phyloP scores from a whole-genome alignment of 306 rosid genomes.

The Quercus robur region DNA sequence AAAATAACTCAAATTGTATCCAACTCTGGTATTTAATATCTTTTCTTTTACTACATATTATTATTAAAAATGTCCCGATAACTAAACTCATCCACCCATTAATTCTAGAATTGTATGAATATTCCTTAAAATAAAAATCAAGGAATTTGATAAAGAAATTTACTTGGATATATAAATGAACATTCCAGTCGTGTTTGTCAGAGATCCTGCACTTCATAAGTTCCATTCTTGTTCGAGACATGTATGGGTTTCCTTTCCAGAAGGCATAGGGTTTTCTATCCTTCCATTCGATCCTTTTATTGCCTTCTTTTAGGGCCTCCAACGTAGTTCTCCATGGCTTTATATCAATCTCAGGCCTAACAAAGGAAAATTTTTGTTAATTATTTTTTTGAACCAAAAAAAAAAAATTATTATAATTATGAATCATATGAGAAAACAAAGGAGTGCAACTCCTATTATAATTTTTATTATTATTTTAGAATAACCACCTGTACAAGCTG shows the following conservation, averaged over 20 bases:
- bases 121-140: neutral
- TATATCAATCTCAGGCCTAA: conserved; percentile 41
- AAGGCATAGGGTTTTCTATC: conserved; percentile 45
- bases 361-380: neutral
- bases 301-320: conserved; percentile 27
- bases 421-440: neutral
- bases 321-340: conserved; percentile 39
- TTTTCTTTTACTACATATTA: no score
- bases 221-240: conserved; percentile 5
- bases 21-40: no score
- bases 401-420: neutral
- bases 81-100: no score
- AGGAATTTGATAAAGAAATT: neutral
- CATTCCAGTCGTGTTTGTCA: conserved; percentile 33
- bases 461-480: no score
- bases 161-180: conserved; percentile 36
- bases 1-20: no score
- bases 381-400: no score
- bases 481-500: no score
- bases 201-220: conserved; percentile 39
- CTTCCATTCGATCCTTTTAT: conserved; percentile 34
- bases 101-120: no score
- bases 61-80: no score
- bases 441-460: no score
- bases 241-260: conserved; percentile 48